phyloP scores from a whole-genome alignment of 108 stramenopile genomes.

The Skeletonema marinoi region DNA sequence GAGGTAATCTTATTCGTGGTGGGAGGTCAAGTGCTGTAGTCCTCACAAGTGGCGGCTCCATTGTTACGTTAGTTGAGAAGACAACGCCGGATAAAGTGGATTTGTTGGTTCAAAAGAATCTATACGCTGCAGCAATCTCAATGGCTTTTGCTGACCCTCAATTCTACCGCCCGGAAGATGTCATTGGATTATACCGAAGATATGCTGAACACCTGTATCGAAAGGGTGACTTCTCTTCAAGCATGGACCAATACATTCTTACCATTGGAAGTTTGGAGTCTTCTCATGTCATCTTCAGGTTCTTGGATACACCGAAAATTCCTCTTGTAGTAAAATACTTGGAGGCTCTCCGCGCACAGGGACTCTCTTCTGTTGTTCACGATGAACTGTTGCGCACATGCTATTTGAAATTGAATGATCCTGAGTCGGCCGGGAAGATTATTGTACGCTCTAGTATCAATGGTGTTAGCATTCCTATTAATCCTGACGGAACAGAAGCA shows the following conservation, averaged over 20 bases:
- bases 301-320: conserved; percentile 91
- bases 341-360: conserved; percentile 68
- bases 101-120: conserved; percentile 83
- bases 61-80: conserved; percentile 90
- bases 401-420: conserved; percentile 81
- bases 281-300: conserved; percentile 93
- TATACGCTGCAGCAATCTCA: conserved; percentile 91
- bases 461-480: conserved; percentile 51
- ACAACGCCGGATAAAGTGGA: conserved; percentile 87
- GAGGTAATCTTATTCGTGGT: conserved; percentile 49
- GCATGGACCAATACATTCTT: conserved; percentile 92
- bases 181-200: conserved; percentile 79
- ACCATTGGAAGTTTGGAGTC: conserved; percentile 95
- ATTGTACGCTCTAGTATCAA: conserved; percentile 48
- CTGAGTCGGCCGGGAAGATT: conserved; percentile 76
- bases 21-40: conserved; percentile 77
- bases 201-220: conserved; percentile 96
- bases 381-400: conserved; percentile 81
- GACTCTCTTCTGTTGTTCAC: conserved; percentile 73
- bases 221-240: conserved; percentile 87
- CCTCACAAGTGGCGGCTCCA: conserved; percentile 79
- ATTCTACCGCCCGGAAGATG: conserved; percentile 65
- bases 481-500: conserved; percentile 35
- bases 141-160: conserved; percentile 86
- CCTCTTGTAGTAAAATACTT: conserved; percentile 86